Evolutionary conservation across 208 protist species (phyloP).

Genomic region (Acanthamoeba sp.): DNA sequence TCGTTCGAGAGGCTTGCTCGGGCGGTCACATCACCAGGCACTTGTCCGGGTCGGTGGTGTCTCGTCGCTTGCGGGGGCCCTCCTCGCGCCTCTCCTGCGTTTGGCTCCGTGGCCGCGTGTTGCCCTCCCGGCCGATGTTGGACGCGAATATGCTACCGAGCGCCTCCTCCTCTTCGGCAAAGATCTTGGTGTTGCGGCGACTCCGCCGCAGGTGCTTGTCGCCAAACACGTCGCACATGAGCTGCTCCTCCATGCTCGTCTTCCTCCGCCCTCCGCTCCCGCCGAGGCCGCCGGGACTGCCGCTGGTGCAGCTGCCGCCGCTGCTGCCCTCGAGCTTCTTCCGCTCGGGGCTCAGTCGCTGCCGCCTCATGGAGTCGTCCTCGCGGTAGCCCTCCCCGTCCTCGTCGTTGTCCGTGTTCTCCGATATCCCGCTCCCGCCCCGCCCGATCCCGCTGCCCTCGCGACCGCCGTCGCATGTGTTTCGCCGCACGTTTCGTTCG

Average conservation of each 20-base stretch:
- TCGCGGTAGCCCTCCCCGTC: neutral
- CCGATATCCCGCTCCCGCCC: neutral
- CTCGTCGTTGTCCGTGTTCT: neutral
- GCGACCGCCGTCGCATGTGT: neutral
- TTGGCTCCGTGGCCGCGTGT: neutral
- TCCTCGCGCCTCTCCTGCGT: neutral
- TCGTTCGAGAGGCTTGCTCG: neutral
- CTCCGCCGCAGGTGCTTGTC: neutral
- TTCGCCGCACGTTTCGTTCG: conserved; percentile 10
- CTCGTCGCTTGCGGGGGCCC: neutral
- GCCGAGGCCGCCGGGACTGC: neutral
- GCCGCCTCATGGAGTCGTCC: neutral
- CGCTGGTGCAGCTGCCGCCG: neutral
- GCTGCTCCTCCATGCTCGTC: conserved; percentile 38
- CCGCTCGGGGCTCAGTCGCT: neutral
- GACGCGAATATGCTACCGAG: conserved; percentile 26
- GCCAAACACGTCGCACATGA: conserved; percentile 58
- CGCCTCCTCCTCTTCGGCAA: conserved; percentile 46
- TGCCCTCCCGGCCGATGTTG: neutral
- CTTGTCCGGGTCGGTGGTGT: conserved; percentile 2
- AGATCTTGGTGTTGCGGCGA: conserved; percentile 22
- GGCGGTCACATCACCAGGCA: conserved; percentile 33
- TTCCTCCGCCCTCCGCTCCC: neutral
- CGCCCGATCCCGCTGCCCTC: neutral
- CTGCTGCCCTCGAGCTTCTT: neutral